These are phyloP conservation scores for Suillus cothurnatus DNA, from an alignment of 768 basidiomycete genomes.

Conservation along the genomic window DNA sequence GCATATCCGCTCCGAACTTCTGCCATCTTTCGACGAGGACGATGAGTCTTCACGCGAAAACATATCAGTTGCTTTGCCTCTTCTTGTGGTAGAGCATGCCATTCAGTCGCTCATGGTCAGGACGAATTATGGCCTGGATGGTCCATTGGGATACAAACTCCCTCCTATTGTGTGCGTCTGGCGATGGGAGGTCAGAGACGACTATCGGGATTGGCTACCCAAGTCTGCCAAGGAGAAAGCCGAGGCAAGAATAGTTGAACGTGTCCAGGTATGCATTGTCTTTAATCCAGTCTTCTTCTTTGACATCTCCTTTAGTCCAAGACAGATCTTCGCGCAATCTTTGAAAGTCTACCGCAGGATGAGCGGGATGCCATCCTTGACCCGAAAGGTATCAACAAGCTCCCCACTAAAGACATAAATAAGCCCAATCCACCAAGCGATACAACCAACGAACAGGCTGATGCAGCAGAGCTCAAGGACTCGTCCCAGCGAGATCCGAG, in stretches of 20 bases:
- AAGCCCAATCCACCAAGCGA: conserved; percentile 16
- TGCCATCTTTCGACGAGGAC: conserved; percentile 65
- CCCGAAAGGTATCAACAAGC: conserved; percentile 42
- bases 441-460: conserved; percentile 1
- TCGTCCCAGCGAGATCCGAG: conserved; percentile 32
- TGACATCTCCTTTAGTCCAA: conserved; percentile 50
- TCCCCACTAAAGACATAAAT: conserved; percentile 38
- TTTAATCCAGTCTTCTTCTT: conserved; percentile 1
- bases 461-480: conserved; percentile 28
- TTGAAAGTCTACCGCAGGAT: conserved; percentile 57
- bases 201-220: conserved; percentile 63
- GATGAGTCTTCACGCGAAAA: conserved; percentile 36
- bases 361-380: conserved; percentile 61
- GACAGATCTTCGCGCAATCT: conserved; percentile 52
- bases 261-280: conserved; percentile 54
- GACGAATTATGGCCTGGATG: conserved; percentile 80
- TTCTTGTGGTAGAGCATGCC: conserved; percentile 56
- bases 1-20: conserved; percentile 66
- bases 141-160: conserved; percentile 47
- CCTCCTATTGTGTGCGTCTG: conserved; percentile 73
- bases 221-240: conserved; percentile 65
- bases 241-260: conserved; percentile 60
- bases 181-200: conserved; percentile 83
- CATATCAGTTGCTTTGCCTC: conserved; percentile 44
- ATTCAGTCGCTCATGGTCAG: conserved; percentile 67